Evolutionary conservation across 371 early-diverging fungal species (phyloP), one percentile per base, ranked within the genome.

Genomic region (Apophysomyces sp.): DNA sequence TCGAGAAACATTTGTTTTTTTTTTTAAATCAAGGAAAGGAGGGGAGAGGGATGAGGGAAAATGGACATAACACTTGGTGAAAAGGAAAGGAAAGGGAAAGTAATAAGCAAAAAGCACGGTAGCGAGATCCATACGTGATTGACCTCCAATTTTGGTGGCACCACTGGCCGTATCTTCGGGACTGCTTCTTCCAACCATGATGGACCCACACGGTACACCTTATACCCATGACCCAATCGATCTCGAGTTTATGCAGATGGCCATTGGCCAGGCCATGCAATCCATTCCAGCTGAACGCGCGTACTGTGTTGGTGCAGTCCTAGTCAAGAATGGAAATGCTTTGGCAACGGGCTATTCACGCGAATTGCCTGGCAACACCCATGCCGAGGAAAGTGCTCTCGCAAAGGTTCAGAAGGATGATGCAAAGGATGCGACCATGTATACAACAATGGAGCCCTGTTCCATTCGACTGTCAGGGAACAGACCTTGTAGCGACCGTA

Each of bases 361-460:
- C 53, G 96, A 94, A 71, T 68, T 96, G 28, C 89, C 89, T 11
- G 96, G 95, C 7, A 96, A 96, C 71, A 94, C 95, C 0, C 96
- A 96, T 69, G 96, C 96, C 8, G 96, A 96, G 67, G 90, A 96
- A 79, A 86, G 89, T 60, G 86, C 88, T 30, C 74, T 94, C 0
- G 39, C 81, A 29, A 96, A 96, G 70, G 73, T 92, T 3, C 31
- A n/a, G 26, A 62, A 34, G 18, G 39, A 36, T 12, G 44, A 59
- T 5, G 59, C 59, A 15, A 39, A 67, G 29, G 72, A 67, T 16
- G 78, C 79, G 4, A 86, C 87, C 30, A 87, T 93, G 77, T 95
- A 93, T 66, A 91, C 94, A 5, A 95, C 96, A 8, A 95, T 95
- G 96, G 96, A 95, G 57, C 96, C 96, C 0, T 95, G 96, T 64